These are phyloP conservation scores for Neocallimastix lanati DNA, from an alignment of 192 early-diverging fungal species.

Conservation along the genomic window DNA sequence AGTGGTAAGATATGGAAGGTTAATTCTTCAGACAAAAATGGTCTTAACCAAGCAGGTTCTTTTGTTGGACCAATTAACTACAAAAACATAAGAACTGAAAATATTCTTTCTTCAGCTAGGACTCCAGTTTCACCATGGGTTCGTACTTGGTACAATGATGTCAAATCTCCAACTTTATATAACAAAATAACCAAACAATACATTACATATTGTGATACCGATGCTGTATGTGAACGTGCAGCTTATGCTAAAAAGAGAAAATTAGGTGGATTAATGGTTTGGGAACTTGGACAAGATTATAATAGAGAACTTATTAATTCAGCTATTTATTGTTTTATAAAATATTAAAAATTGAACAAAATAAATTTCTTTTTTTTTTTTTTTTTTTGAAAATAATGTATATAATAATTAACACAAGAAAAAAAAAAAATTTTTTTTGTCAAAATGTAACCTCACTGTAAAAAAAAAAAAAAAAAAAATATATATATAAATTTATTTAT, in stretches of 20 bases:
- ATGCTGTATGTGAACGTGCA: conserved; percentile 33
- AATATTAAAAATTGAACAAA: no score
- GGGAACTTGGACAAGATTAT: conserved; percentile 43
- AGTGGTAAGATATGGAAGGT: not conserved
- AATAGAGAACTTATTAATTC: conserved; percentile 33
- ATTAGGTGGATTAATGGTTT: conserved; percentile 46
- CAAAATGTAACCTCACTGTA: no score
- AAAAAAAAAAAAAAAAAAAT: no score
- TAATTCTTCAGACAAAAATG: not conserved
- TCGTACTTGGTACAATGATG: conserved; percentile 36
- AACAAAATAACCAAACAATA: conserved; percentile 31
- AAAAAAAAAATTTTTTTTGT: no score
- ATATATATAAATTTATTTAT: no score
- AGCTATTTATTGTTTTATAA: no score
- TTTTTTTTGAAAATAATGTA: no score
- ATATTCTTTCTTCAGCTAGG: not conserved
- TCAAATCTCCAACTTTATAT: conserved; percentile 55
- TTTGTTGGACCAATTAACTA: no score
- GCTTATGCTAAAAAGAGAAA: conserved; percentile 29
- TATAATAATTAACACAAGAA: no score
- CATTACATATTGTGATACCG: conserved; percentile 52
- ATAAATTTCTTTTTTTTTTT: no score
- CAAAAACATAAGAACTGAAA: not conserved
- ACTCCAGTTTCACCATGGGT: conserved; percentile 24
- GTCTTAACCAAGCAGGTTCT: not conserved